These are phyloP conservation scores for Pseudomassariella vexata DNA, from an alignment of 2,329 filamentous ascomycete species.

Conservation along the genomic window DNA sequence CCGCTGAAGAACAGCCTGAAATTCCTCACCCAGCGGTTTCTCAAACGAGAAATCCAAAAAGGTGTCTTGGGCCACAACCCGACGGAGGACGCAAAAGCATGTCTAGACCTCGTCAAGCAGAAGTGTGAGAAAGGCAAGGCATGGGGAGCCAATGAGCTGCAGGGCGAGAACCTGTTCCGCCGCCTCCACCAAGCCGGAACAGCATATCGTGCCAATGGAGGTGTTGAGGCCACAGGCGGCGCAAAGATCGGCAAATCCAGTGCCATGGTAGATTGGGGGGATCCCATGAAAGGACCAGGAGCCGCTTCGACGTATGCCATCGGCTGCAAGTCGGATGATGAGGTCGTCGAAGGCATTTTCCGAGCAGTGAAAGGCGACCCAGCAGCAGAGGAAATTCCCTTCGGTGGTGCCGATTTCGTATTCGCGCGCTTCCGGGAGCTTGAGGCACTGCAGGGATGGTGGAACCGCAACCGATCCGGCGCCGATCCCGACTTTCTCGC, in stretches of 20 bases:
- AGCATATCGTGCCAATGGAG: slow-evolving; percentile 56
- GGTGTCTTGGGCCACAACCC: slow-evolving; percentile 76
- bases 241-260: slow-evolving; percentile 54
- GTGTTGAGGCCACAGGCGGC: slow-evolving; percentile 50
- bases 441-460: slow-evolving; percentile 61
- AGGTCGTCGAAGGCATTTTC: slow-evolving; percentile 48
- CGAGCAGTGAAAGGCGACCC: slow-evolving; percentile 55
- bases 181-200: slow-evolving; percentile 63
- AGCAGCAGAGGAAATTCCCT: slow-evolving; percentile 50
- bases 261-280: slow-evolving; percentile 85
- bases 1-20: slow-evolving; percentile 89
- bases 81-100: slow-evolving; percentile 85
- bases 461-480: slow-evolving; percentile 52
- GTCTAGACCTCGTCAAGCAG: slow-evolving; percentile 86
- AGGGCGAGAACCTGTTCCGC: slow-evolving; percentile 84
- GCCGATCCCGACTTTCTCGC: slow-evolving; percentile 24
- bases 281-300: slow-evolving; percentile 57
- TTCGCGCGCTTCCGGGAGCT: slow-evolving; percentile 62
- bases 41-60: slow-evolving; percentile 83
- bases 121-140: slow-evolving; percentile 89
- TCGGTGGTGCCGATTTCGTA: slow-evolving; percentile 59
- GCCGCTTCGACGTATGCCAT: slow-evolving; percentile 51
- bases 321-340: slow-evolving; percentile 53
- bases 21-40: slow-evolving; percentile 80
- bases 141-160: slow-evolving; percentile 77